Conservation (phyloP, 768 basidiomycete genomes). For the Panaeolus papilionaceus region DNA sequence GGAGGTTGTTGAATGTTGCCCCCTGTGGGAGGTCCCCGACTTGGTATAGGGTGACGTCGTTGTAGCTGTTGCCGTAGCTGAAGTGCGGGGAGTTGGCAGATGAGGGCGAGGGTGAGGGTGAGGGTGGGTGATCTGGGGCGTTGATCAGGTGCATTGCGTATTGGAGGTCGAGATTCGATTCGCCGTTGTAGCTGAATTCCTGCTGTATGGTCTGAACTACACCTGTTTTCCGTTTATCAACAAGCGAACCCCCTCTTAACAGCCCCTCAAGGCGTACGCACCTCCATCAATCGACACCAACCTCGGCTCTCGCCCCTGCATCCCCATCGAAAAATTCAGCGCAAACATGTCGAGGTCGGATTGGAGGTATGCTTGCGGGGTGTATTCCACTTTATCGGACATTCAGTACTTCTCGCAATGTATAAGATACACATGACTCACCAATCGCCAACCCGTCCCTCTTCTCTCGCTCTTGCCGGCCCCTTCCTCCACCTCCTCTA, state of each 20-base stretch:
- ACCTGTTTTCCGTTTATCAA: slow-evolving; percentile 31
- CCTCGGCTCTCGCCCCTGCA: slow-evolving; percentile 40
- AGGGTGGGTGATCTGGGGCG: not conserved
- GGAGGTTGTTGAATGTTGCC: slow-evolving; percentile 50
- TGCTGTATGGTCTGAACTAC: slow-evolving; percentile 41
- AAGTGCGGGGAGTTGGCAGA: too few species aligned
- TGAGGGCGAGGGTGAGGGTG: too few species aligned
- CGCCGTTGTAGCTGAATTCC: slow-evolving; percentile 52
- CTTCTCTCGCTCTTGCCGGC: too few species aligned
- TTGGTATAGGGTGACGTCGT: slow-evolving; percentile 45
- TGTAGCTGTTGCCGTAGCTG: too few species aligned
- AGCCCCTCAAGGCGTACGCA: slow-evolving; percentile 1
- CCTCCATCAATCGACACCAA: slow-evolving; percentile 41
- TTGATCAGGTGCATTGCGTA: slow-evolving; percentile 56
- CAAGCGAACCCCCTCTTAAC: too few species aligned
- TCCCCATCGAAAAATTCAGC: slow-evolving; percentile 36
- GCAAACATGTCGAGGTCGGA: slow-evolving; percentile 53
- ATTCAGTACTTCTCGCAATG: too few species aligned
- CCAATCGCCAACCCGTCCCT: not conserved
- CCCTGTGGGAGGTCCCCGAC: slow-evolving; percentile 46
- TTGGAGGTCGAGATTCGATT: slow-evolving; percentile 60
- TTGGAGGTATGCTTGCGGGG: slow-evolving; percentile 53
- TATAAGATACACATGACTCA: not conserved
- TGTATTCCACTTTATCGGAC: slow-evolving; percentile 49
- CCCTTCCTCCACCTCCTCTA: too few species aligned